Evolutionary conservation across 176 grass and related monocot genomes (phyloP).

Genomic region (Typha latifolia): DNA sequence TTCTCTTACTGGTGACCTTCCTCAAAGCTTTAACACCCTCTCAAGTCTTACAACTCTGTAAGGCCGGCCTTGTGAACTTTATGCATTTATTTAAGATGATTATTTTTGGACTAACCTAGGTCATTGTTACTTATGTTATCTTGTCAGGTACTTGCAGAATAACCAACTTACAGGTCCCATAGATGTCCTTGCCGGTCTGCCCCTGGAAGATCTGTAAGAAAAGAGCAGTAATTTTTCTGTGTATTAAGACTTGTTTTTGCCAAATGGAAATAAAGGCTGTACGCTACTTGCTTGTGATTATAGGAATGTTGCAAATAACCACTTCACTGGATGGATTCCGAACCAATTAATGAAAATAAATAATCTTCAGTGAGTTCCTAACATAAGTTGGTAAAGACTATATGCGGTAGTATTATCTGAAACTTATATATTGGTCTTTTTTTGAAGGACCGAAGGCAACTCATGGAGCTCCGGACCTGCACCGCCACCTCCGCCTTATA

Average conservation of each 20-base stretch:
- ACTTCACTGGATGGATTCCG: conserved; percentile 96
- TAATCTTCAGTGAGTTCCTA: conserved; percentile 69
- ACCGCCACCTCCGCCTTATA: conserved; percentile 82
- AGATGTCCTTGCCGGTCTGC: conserved; percentile 67
- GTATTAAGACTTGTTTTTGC: neutral
- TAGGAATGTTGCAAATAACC: conserved; percentile 88
- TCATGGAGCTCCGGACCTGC: conserved; percentile 81
- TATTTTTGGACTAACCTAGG: conserved; percentile 20
- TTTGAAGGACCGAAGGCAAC: conserved; percentile 75
- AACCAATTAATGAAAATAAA: conserved; percentile 85
- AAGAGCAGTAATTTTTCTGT: neutral
- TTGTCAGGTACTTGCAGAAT: conserved; percentile 79
- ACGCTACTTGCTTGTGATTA: conserved; percentile 22
- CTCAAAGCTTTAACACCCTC: conserved; percentile 56
- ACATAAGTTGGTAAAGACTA: neutral
- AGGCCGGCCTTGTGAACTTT: conserved; percentile 18
- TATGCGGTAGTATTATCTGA: conserved; percentile 7
- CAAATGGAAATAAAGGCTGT: neutral
- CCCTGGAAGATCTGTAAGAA: conserved; percentile 80
- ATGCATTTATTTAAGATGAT: conserved; percentile 1
- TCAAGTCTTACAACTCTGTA: conserved; percentile 81
- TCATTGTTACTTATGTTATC: neutral
- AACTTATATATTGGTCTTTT: conserved; percentile 12
- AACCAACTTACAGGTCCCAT: conserved; percentile 84
- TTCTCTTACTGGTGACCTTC: conserved; percentile 62